These are phyloP conservation scores for Populus trichocarpa DNA, from an alignment of 441 rosid genomes.

Conservation along the genomic window DNA sequence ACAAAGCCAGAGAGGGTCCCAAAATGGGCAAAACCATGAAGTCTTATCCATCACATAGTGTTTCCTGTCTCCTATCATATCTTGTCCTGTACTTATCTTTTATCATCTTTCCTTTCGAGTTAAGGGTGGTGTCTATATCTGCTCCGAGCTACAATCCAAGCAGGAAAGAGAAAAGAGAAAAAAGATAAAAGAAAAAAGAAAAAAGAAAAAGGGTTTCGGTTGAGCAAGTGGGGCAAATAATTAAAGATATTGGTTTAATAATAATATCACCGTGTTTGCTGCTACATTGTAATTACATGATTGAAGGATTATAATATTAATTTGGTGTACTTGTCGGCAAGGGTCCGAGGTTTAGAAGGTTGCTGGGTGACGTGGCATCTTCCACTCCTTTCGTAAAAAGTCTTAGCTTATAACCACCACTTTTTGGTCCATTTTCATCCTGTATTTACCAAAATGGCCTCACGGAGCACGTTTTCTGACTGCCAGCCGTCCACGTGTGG, in stretches of 20 bases:
- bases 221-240: neutral
- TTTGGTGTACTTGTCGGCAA: slow-evolving; percentile 36
- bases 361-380: slow-evolving; percentile 39
- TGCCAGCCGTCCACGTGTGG: neutral
- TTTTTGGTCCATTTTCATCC: neutral
- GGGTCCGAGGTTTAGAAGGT: slow-evolving; percentile 43
- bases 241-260: neutral
- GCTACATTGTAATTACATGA: neutral
- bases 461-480: slow-evolving; percentile 10
- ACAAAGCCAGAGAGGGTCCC: neutral
- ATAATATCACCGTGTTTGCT: neutral
- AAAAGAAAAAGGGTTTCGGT: neutral
- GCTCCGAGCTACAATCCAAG: neutral
- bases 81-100: neutral
- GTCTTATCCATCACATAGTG: neutral
- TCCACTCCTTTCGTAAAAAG: slow-evolving; percentile 28
- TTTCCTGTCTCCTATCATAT: neutral
- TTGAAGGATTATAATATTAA: neutral
- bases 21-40: neutral
- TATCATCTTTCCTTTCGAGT: neutral
- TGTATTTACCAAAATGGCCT: slow-evolving; percentile 21
- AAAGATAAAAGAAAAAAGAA: neutral
- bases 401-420: neutral
- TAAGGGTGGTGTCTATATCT: too few relatives aligned
- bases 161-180: neutral